These are phyloP conservation scores for Hyphopichia homilentoma DNA, from an alignment of 805 yeast species.

Conservation along the genomic window DNA sequence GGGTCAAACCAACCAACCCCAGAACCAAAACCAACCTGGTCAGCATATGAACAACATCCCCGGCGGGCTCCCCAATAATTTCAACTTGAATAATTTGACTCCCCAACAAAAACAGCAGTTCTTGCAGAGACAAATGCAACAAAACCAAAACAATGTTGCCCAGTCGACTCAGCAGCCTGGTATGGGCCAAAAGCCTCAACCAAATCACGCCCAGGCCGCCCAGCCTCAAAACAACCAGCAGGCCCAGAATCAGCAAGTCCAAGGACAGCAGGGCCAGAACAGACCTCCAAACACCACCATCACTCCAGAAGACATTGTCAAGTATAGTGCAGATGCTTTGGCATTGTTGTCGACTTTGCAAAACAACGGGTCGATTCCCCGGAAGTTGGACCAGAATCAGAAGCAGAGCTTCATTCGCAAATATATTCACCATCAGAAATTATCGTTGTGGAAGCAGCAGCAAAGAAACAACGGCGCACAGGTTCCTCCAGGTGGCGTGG, in stretches of 20 bases:
- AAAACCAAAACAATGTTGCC: constrained; percentile 14
- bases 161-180: constrained; percentile 12
- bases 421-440: constrained; percentile 38
- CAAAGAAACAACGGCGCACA: constrained; percentile 15
- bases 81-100: constrained; percentile 20
- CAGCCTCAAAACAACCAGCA: constrained; percentile 19
- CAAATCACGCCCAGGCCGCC: constrained; percentile 22
- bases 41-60: constrained; percentile 7
- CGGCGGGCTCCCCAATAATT: constrained; percentile 5
- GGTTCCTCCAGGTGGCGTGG: constrained; percentile 4
- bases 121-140: constrained; percentile 25
- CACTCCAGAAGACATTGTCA: constrained; percentile 35
- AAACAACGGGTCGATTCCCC: constrained; percentile 30
- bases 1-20: constrained; percentile 6
- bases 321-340: constrained; percentile 39
- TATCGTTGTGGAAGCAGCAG: constrained; percentile 26
- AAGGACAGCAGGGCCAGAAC: constrained; percentile 6
- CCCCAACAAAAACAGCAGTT: constrained; percentile 39
- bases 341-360: constrained; percentile 33
- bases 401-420: constrained; percentile 36
- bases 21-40: constrained; percentile 12
- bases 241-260: constrained; percentile 15
- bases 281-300: constrained; percentile 30
- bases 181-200: constrained; percentile 29
- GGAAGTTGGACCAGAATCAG: constrained; percentile 32